These are phyloP conservation scores for Mycena latifolia DNA, from an alignment of 768 basidiomycete species.

Conservation along the genomic window DNA sequence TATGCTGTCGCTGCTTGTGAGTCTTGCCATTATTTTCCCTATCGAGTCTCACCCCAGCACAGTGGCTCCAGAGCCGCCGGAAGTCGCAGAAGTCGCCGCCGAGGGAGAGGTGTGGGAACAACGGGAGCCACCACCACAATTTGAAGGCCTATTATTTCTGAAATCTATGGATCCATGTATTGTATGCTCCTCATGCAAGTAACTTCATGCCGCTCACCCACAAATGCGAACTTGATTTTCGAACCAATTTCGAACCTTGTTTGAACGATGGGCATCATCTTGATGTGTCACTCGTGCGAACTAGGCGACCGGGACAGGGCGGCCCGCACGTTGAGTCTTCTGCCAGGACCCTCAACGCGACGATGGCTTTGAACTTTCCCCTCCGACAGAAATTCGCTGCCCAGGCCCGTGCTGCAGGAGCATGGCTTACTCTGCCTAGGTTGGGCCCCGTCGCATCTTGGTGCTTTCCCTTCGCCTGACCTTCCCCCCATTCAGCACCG, in stretches of 20 bases:
- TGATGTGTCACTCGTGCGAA: not conserved
- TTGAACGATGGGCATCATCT: too few relatives aligned
- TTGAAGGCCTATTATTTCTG: too few relatives aligned
- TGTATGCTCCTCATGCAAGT: too few relatives aligned
- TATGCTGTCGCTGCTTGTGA: constrained; percentile 28
- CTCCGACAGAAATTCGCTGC: constrained; percentile 37
- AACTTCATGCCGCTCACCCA: too few relatives aligned
- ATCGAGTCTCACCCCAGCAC: not conserved
- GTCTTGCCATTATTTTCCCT: not conserved
- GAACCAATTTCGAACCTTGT: too few relatives aligned
- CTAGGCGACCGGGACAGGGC: not conserved
- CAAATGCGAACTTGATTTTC: too few relatives aligned
- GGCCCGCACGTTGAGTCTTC: not conserved
- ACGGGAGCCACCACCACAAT: not conserved
- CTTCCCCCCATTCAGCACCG: constrained; percentile 29
- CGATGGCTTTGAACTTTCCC: constrained; percentile 38
- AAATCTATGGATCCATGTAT: not conserved
- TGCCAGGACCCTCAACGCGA: not conserved
- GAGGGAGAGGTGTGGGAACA: not conserved
- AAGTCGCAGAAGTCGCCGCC: constrained; percentile 9
- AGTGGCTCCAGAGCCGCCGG: constrained; percentile 15
- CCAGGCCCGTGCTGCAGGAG: constrained; percentile 37
- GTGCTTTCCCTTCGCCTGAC: not conserved
- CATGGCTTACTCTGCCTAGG: constrained; percentile 41
- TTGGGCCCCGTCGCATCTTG: not conserved